A percentile compares a stretch with the other conserved stretches of the same genome.
phyloP scores from a whole-genome alignment of 2,329 filamentous ascomycete species.

The Ophiostoma pallidulum region DNA sequence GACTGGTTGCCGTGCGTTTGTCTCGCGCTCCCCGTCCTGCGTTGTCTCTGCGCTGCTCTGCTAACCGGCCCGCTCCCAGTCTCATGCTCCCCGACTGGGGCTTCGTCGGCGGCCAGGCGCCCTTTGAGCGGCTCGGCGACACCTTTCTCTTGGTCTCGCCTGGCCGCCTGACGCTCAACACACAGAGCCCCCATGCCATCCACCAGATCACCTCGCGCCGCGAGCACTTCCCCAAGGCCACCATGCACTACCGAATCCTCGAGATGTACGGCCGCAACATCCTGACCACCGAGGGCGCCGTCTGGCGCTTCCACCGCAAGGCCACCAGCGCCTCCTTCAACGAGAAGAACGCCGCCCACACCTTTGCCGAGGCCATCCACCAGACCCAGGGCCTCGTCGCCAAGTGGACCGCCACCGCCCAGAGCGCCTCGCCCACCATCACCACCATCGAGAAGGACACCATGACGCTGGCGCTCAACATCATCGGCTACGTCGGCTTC shows the following conservation, averaged over 20 bases:
- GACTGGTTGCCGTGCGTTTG: conserved; percentile 49
- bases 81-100: conserved; percentile 51
- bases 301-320: conserved; percentile 67
- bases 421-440: conserved; percentile 33
- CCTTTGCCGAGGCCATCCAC: conserved; percentile 50
- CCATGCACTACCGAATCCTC: conserved; percentile 47
- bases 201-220: conserved; percentile 55
- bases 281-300: conserved; percentile 56
- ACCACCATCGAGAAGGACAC: conserved; percentile 51
- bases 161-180: conserved; percentile 40
- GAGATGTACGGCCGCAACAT: conserved; percentile 64
- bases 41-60: not conserved
- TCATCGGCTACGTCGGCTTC: conserved; percentile 61
- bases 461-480: conserved; percentile 50
- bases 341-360: conserved; percentile 61
- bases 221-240: conserved; percentile 63
- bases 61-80: conserved; percentile 28
- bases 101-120: conserved; percentile 44
- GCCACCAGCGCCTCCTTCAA: conserved; percentile 63
- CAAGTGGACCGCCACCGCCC: conserved; percentile 39
- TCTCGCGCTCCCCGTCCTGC: not conserved
- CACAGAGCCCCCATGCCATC: conserved; percentile 55
- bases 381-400: conserved; percentile 55
- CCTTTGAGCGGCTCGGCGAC: conserved; percentile 48
- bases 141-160: conserved; percentile 57